Base-by-base conservation (phyloP, 2,329 filamentous ascomycete species). In the Aureobasidium uvarum region DNA sequence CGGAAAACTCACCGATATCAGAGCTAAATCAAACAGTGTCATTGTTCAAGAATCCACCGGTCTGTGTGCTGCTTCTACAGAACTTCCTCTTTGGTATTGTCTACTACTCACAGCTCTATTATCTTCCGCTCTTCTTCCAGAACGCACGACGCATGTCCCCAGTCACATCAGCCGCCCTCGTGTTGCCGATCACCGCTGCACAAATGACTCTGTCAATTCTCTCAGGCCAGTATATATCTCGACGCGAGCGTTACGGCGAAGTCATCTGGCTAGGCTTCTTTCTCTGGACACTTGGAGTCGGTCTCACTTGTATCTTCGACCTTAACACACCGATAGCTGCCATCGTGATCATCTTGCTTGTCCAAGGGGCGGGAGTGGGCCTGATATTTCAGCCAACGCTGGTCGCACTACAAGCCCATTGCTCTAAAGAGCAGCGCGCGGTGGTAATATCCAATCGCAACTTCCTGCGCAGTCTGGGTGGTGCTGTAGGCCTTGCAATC, bases 371-470 rank as follows among this genome's bases (percentile, higher is more conserved):
- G 2, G 84, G 85, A 11, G 76, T 85, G 0, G 86, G 86, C 1
- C 79, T 78, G 66, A 77, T 79, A 5, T 82, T 83, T 67, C 82
- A 84, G 66, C 81, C 82, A 4, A 81, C 79, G 0, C 76, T 88
- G 0, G 80, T 87, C 5, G 86, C 85, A 1, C 51, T 74, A 31
- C 73, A 74, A 58, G 73, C 73, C 3, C 84, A 87, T 71, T 82
- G 80, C 25, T 77, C 79, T 1, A 85, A 85, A 71, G 75, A 80
- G 0, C 82, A 87, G 50, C 80, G 86, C 23, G 86, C 86, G 0
- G 83, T 88, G 1, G 81, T 87, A 23, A 88, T 87, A 41, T 85
- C 84, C 2, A 82, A 83, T 60, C 80, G 86, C 1, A 89, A 89
- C 69, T 88, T 88, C 71, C 79, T 87, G 67, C 81, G 86, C 8